Percentiles rank a stretch among this genome's conserved stretches.
Conservation (phyloP, 1,284 basidiomycete genomes). For the Marasmius fiardii region DNA sequence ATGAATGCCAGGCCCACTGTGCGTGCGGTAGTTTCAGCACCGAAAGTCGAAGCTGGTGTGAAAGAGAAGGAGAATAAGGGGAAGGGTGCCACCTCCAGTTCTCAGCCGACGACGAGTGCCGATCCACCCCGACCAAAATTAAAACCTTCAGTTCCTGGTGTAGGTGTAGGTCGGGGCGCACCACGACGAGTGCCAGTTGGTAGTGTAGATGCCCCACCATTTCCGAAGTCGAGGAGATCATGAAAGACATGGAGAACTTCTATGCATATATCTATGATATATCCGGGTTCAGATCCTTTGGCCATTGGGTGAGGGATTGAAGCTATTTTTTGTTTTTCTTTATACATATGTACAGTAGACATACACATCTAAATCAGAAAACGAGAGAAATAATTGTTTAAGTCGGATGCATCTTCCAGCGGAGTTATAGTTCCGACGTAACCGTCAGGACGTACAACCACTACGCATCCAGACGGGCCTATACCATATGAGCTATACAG, state of each 20-base stretch:
- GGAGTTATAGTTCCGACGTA: slow-evolving; percentile 63
- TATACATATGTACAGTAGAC: background rate
- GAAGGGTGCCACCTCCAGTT: slow-evolving; percentile 15
- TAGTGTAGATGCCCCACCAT: slow-evolving; percentile 52
- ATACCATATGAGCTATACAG: slow-evolving; percentile 60
- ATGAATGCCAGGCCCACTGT: background rate
- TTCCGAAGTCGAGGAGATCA: slow-evolving; percentile 32
- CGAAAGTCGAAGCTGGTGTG: slow-evolving; percentile 24
- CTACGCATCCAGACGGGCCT: slow-evolving; percentile 50
- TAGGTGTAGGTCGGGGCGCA: slow-evolving; percentile 33
- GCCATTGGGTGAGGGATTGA: too few relatives aligned
- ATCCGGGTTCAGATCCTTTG: background rate
- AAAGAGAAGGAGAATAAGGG: slow-evolving; percentile 41
- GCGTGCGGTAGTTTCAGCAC: slow-evolving; percentile 10
- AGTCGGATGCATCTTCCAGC: slow-evolving; percentile 37
- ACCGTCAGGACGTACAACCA: slow-evolving; percentile 72
- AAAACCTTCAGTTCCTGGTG: background rate
- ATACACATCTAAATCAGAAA: slow-evolving; percentile 28
- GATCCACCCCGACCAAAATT: background rate
- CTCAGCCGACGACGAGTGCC: background rate
- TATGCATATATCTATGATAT: background rate
- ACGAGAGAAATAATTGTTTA: slow-evolving; percentile 51
- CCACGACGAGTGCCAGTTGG: slow-evolving; percentile 55
- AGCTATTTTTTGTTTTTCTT: background rate
- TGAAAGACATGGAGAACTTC: slow-evolving; percentile 18